A percentile compares a stretch with the other conserved stretches of the same genome.
These are phyloP conservation scores for Tagetes patula DNA, from an alignment of 129 eudicot genomes.

Conservation along the genomic window DNA sequence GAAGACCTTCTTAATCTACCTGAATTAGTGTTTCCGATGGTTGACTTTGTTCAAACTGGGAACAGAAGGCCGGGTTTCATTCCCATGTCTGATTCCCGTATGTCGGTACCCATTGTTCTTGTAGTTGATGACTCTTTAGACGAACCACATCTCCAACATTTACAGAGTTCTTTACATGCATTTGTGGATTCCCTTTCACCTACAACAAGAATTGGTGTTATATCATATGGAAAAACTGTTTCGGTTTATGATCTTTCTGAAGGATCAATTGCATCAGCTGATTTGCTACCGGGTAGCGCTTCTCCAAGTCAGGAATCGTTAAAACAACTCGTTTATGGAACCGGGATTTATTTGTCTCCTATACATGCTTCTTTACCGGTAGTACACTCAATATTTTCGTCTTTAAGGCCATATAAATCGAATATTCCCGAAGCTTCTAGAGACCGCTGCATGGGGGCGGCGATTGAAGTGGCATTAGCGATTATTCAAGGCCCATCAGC, in stretches of 20 bases:
- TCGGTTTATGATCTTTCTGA: slow-evolving; percentile 89
- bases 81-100: slow-evolving; percentile 85
- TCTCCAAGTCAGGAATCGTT: slow-evolving; percentile 77
- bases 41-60: slow-evolving; percentile 76
- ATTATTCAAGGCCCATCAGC: slow-evolving; percentile 90
- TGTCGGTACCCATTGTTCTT: slow-evolving; percentile 80
- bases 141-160: slow-evolving; percentile 89
- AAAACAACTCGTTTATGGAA: slow-evolving; percentile 81
- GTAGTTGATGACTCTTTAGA: slow-evolving; percentile 86
- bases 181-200: slow-evolving; percentile 92
- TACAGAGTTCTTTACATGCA: slow-evolving; percentile 89
- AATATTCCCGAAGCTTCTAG: slow-evolving; percentile 74
- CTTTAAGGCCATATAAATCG: slow-evolving; percentile 65
- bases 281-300: slow-evolving; percentile 65
- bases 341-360: slow-evolving; percentile 84
- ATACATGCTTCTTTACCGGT: slow-evolving; percentile 83
- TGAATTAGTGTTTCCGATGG: slow-evolving; percentile 71
- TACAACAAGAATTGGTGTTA: slow-evolving; percentile 76
- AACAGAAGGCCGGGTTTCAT: slow-evolving; percentile 73
- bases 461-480: slow-evolving; percentile 83
- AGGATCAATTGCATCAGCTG: slow-evolving; percentile 86
- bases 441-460: slow-evolving; percentile 89
- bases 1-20: slow-evolving; percentile 79
- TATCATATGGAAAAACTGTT: slow-evolving; percentile 73
- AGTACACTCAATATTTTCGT: slow-evolving; percentile 81